Conservation (phyloP, 257 asterid genomes). For the Solanum paucissectum region DNA sequence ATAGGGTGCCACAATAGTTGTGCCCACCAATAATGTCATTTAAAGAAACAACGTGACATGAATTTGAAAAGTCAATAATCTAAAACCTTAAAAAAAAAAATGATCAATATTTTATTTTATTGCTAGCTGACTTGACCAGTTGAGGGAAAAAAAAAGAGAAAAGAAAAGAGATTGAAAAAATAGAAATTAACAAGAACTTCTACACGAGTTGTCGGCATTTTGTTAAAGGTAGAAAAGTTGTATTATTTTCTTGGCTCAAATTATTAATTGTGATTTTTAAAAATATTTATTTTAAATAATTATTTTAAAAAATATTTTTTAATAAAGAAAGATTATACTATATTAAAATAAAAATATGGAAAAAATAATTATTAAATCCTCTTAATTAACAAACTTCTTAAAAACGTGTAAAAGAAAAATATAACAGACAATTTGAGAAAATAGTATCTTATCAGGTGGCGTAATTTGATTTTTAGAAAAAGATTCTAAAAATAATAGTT, state of each 20-base stretch:
- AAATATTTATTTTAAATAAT: too few relatives aligned
- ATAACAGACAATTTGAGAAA: background rate
- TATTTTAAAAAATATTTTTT: background rate
- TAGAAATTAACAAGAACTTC: background rate
- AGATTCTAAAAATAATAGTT: background rate
- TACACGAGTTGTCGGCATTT: background rate
- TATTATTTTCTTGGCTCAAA: background rate
- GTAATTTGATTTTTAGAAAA: background rate
- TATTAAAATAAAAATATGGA: background rate
- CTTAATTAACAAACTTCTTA: background rate
- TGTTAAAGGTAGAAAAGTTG: background rate
- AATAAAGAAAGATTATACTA: background rate
- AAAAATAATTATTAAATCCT: background rate
- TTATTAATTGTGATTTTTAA: background rate
- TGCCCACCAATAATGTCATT: background rate
- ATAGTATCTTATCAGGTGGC: background rate
- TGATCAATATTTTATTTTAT: background rate
- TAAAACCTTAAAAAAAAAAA: background rate
- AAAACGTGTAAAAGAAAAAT: background rate
- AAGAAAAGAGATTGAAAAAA: background rate
- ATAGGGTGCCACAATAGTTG: background rate
- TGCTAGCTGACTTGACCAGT: background rate
- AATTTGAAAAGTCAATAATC: background rate
- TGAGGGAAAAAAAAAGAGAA: background rate
- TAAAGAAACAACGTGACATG: background rate